A percentile compares a stretch with the other conserved stretches of the same genome.
Conservation (phyloP, 371 early-diverging fungal species). For the Mucor racemosus region DNA sequence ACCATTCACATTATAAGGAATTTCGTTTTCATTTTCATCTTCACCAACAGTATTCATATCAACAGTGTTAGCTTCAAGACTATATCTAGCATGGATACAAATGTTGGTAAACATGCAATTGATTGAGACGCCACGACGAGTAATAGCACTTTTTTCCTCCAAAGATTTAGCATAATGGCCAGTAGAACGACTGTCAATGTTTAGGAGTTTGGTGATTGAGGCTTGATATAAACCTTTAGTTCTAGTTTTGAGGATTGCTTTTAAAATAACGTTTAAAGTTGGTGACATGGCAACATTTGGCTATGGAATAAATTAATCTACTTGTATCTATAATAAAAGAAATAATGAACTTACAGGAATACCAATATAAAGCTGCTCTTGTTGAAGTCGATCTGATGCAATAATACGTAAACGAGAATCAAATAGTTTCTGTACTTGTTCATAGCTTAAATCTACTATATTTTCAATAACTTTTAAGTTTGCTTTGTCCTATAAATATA, state of each 20-base stretch:
- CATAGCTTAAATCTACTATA: conserved; percentile 24
- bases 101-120: conserved; percentile 35
- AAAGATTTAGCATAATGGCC: conserved; percentile 46
- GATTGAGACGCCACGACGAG: conserved; percentile 28
- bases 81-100: conserved; percentile 40
- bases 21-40: not conserved
- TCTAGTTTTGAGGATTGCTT: conserved; percentile 27
- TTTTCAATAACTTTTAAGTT: conserved; percentile 13
- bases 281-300: conserved; percentile 28
- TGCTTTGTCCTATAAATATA: not conserved
- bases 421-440: conserved; percentile 29
- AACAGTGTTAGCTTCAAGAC: not conserved
- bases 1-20: conserved; percentile 37
- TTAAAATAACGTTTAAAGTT: conserved; percentile 30
- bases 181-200: conserved; percentile 45
- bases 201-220: conserved; percentile 28
- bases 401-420: conserved; percentile 29
- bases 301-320: too few relatives aligned
- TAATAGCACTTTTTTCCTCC: conserved; percentile 43
- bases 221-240: conserved; percentile 40
- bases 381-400: conserved; percentile 31
- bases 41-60: conserved; percentile 13
- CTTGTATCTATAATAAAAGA: too few relatives aligned
- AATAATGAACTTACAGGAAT: conserved; percentile 46
- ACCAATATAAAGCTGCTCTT: conserved; percentile 35